phyloP scores from a whole-genome alignment of 2,329 filamentous ascomycete genomes.

The Neophaeococcomyces mojaviensis region DNA sequence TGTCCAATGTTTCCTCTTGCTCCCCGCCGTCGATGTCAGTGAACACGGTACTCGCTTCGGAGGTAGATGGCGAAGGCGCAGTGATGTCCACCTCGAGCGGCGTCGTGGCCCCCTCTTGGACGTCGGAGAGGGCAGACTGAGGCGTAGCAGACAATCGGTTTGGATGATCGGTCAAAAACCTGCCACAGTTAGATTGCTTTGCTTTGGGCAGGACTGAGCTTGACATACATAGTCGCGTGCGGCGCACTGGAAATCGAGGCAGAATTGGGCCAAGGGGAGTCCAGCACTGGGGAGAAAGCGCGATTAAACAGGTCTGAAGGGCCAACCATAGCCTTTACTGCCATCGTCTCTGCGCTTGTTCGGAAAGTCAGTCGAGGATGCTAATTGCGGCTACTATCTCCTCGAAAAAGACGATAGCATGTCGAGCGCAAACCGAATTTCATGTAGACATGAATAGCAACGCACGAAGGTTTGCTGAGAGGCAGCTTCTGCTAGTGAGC shows the following conservation, averaged over 20 bases:
- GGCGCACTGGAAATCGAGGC: slow-evolving; percentile 5
- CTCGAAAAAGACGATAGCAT: background rate
- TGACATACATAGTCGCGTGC: slow-evolving; percentile 7
- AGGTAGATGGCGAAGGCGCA: slow-evolving; percentile 57
- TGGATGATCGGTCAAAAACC: background rate
- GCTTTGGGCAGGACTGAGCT: background rate
- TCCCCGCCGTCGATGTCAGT: slow-evolving; percentile 66
- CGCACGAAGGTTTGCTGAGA: background rate
- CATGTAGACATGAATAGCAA: slow-evolving; percentile 10
- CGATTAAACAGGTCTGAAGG: slow-evolving; percentile 1
- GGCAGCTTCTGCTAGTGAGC: background rate
- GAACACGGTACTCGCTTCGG: slow-evolving; percentile 56
- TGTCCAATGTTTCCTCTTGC: slow-evolving; percentile 29
- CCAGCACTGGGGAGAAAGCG: slow-evolving; percentile 1
- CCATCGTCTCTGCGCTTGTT: background rate
- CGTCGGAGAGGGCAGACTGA: background rate
- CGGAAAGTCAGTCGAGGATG: background rate
- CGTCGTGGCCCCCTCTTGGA: slow-evolving; percentile 1
- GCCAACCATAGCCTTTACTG: slow-evolving; percentile 1
- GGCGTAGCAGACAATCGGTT: background rate
- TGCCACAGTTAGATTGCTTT: slow-evolving; percentile 4
- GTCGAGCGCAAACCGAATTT: slow-evolving; percentile 1
- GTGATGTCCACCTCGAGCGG: slow-evolving; percentile 28
- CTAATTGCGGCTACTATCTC: slow-evolving; percentile 3
- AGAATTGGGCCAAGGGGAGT: slow-evolving; percentile 8